phyloP scores from a whole-genome alignment of 176 grass and related monocot species.

The Elymus sibiricus region DNA sequence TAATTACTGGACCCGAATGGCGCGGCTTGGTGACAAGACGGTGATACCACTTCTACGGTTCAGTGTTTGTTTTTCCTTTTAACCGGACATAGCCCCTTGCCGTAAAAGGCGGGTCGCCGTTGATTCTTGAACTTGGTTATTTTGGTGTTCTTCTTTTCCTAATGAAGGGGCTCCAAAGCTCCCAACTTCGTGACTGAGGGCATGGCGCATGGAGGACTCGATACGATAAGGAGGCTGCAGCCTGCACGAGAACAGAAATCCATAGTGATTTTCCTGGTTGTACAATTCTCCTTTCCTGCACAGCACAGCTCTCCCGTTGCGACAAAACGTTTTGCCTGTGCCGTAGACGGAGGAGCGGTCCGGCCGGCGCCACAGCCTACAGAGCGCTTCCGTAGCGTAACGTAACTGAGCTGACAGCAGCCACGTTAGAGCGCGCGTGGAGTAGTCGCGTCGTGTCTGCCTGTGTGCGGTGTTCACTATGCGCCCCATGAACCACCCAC shows the following conservation, averaged over 20 bases:
- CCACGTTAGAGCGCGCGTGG: background rate
- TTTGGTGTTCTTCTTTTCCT: no score
- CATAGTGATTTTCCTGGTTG: background rate
- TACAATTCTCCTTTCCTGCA: background rate
- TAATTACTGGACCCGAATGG: background rate
- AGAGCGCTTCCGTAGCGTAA: background rate
- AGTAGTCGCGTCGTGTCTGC: background rate
- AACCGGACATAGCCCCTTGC: no score
- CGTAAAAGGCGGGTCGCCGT: no score
- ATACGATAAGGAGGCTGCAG: no score
- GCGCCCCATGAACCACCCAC: background rate
- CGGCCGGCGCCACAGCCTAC: background rate
- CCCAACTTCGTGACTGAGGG: no score
- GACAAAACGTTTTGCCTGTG: background rate
- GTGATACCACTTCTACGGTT: background rate
- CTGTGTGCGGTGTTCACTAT: background rate
- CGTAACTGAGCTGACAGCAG: background rate
- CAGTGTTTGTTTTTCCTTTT: no score
- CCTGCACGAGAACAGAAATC: no score
- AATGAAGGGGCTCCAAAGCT: no score
- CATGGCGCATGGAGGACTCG: background rate
- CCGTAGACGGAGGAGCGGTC: background rate
- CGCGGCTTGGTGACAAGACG: background rate
- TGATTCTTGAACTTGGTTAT: no score
- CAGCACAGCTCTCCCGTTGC: background rate